These are phyloP conservation scores for Colletotrichum sp. DNA, from an alignment of 2,329 filamentous ascomycete species.

Conservation along the genomic window DNA sequence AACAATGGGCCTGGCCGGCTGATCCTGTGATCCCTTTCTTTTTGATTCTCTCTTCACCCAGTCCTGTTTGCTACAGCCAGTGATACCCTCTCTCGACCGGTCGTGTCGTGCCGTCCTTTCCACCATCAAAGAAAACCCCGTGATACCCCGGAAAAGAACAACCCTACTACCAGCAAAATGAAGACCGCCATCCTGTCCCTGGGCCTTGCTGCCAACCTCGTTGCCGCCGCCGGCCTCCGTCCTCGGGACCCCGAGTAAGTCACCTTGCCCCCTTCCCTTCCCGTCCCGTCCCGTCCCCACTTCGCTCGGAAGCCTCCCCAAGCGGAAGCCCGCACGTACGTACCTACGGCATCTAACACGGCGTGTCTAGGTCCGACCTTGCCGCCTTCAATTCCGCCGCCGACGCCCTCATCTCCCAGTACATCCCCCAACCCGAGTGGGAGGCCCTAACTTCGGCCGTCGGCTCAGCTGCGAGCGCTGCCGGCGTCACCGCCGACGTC, in stretches of 20 bases:
- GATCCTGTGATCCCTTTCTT: neutral
- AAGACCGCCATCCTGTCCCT: slow-evolving; percentile 2
- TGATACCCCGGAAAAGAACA: neutral
- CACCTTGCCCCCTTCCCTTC: neutral
- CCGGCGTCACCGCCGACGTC: slow-evolving; percentile 29
- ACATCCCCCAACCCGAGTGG: slow-evolving; percentile 31
- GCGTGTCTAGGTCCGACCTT: neutral
- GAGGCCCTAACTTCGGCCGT: slow-evolving; percentile 27
- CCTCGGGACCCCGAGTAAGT: slow-evolving; percentile 11
- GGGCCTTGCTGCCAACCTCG: slow-evolving; percentile 11
- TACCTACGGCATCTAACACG: neutral
- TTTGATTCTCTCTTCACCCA: neutral
- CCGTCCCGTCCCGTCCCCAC: neutral
- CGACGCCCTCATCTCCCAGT: slow-evolving; percentile 29
- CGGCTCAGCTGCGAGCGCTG: slow-evolving; percentile 29
- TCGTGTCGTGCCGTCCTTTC: neutral
- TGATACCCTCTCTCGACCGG: neutral
- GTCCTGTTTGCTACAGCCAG: neutral
- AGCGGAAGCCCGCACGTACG: neutral
- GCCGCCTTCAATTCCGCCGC: slow-evolving; percentile 31
- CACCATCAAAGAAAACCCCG: neutral
- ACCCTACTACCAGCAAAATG: neutral
- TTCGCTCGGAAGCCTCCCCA: neutral
- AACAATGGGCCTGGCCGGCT: neutral
- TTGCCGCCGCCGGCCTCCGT: neutral